Evolutionary conservation across 805 yeast genomes (phyloP).

Genomic region (Starmerella ratchasimensis): DNA sequence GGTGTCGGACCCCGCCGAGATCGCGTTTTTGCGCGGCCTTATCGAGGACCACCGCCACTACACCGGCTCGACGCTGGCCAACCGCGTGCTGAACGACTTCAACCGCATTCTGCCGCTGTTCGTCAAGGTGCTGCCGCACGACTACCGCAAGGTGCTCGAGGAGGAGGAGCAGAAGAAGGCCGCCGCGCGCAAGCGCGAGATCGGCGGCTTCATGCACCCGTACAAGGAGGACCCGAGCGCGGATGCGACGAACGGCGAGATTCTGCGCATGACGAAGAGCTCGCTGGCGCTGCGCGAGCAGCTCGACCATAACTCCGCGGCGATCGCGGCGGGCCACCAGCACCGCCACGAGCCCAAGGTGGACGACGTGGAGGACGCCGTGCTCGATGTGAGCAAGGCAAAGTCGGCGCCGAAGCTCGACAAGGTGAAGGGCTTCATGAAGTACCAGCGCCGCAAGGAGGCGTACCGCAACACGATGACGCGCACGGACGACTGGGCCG

Average conservation of each 20-base stretch:
- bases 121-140: conserved; percentile 85
- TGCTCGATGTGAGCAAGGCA: conserved; percentile 53
- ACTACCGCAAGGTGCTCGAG: conserved; percentile 79
- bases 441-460: conserved; percentile 80
- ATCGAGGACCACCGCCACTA: conserved; percentile 91
- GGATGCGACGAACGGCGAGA: conserved; percentile 83
- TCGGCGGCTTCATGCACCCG: conserved; percentile 45
- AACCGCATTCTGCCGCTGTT: conserved; percentile 77
- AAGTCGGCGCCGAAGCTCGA: conserved; percentile 47
- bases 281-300: conserved; percentile 15
- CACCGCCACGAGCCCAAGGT: conserved; percentile 58
- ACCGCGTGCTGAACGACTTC: conserved; percentile 68
- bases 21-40: conserved; percentile 83
- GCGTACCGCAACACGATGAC: conserved; percentile 63
- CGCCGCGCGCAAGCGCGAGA: conserved; percentile 45
- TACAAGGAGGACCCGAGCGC: conserved; percentile 72
- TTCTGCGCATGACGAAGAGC: conserved; percentile 33
- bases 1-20: conserved; percentile 76
- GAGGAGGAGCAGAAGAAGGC: conserved; percentile 53
- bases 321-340: not conserved
- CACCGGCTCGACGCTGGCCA: conserved; percentile 86
- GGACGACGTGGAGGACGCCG: conserved; percentile 78
- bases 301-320: conserved; percentile 1
- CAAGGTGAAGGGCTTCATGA: conserved; percentile 81
- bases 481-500: conserved; percentile 85